A percentile compares a stretch with the other conserved stretches of the same genome.
Evolutionary conservation across 192 early-diverging fungal genomes (phyloP).

Genomic region (Dimargaris cristalligena): DNA sequence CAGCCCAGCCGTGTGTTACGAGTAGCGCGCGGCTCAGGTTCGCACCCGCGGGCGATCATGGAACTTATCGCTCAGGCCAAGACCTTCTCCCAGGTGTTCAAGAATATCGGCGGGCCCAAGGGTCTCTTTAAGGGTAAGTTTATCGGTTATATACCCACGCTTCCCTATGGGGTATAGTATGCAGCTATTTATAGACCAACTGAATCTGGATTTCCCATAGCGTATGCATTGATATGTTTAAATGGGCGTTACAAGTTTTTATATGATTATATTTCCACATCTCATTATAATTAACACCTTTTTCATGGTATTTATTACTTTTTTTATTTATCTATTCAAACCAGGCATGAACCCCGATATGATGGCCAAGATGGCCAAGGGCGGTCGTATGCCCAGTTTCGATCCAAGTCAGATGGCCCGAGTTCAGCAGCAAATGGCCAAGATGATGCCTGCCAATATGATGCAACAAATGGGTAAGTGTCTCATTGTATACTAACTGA

Average conservation of each 20-base stretch:
- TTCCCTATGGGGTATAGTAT: no score
- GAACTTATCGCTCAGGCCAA: slow-evolving; percentile 60
- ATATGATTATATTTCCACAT: no score
- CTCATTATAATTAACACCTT: no score
- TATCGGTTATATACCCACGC: no score
- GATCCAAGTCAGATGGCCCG: slow-evolving; percentile 36
- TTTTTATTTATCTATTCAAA: no score
- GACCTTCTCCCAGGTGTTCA: slow-evolving; percentile 72
- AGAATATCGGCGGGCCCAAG: slow-evolving; percentile 84
- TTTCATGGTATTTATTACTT: no score
- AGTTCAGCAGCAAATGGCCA: slow-evolving; percentile 52
- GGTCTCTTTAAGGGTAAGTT: slow-evolving; percentile 54
- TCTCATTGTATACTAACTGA: no score
- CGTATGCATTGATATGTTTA: no score
- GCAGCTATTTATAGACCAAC: no score
- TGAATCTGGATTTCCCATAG: no score
- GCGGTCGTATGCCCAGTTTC: slow-evolving; percentile 20
- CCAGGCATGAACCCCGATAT: slow-evolving; percentile 34
- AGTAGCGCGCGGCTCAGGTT: slow-evolving; percentile 72
- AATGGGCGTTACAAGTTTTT: no score
- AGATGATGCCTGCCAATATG: slow-evolving; percentile 44
- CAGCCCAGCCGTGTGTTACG: slow-evolving; percentile 55
- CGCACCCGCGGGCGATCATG: slow-evolving; percentile 65
- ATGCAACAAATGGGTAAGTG: slow-evolving; percentile 56
- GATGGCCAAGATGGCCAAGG: slow-evolving; percentile 27